These are phyloP conservation scores for Yamadazyma mexicana DNA, from an alignment of 1,139 yeast species.

Conservation along the genomic window DNA sequence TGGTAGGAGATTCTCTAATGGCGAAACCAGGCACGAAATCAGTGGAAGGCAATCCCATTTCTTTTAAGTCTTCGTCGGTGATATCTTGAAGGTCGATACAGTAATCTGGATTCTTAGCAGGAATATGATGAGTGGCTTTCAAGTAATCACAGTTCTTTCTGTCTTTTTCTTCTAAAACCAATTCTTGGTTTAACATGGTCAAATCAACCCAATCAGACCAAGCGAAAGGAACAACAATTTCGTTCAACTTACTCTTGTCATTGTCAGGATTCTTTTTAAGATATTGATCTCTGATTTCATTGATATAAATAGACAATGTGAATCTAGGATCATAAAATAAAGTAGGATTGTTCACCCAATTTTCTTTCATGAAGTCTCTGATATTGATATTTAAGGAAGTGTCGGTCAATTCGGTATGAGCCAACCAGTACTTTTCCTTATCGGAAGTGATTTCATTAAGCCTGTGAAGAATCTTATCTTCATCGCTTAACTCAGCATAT, in stretches of 20 bases:
- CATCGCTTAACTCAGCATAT: conserved; percentile 17
- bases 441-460: conserved; percentile 20
- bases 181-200: conserved; percentile 21
- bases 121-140: conserved; percentile 22
- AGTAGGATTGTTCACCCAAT: conserved; percentile 19
- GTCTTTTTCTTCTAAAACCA: conserved; percentile 17
- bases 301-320: conserved; percentile 32
- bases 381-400: conserved; percentile 22
- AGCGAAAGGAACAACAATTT: conserved; percentile 24
- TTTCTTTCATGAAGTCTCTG: conserved; percentile 20
- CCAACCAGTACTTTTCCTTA: conserved; percentile 28
- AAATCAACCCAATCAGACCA: conserved; percentile 35
- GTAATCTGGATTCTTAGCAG: conserved; percentile 20
- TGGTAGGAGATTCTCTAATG: conserved; percentile 22
- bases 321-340: conserved; percentile 42
- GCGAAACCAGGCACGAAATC: conserved; percentile 28
- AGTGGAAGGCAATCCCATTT: conserved; percentile 20
- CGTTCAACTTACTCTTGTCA: conserved; percentile 14
- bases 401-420: conserved; percentile 29
- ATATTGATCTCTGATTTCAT: conserved; percentile 25
- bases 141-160: conserved; percentile 20
- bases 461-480: conserved; percentile 21
- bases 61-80: conserved; percentile 24
- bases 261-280: conserved; percentile 11
- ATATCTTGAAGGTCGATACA: conserved; percentile 26